A percentile compares a stretch with the other conserved stretches of the same genome.
Evolutionary conservation across 2,329 filamentous ascomycete species (phyloP).

Genomic region (Hypoxylon sp.): DNA sequence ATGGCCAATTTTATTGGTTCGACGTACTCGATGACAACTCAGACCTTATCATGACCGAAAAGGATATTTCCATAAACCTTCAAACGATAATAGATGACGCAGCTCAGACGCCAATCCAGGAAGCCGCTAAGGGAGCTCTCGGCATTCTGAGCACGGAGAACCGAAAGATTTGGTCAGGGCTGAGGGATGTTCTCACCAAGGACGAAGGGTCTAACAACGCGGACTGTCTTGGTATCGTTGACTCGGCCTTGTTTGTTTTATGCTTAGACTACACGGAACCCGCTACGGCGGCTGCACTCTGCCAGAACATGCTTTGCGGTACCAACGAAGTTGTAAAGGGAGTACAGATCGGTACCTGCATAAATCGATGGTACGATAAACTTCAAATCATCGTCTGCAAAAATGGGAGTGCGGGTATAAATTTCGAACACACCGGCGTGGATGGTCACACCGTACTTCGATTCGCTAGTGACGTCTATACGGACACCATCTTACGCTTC

Average conservation of each 20-base stretch:
- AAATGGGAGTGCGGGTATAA: constrained; percentile 98
- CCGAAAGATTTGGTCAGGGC: constrained; percentile 92
- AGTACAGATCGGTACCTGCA: constrained; percentile 96
- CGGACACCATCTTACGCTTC: constrained; percentile 96
- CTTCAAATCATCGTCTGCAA: constrained; percentile 99
- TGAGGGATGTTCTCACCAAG: constrained; percentile 87
- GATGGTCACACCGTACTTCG: constrained; percentile 97
- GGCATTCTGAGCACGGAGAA: constrained; percentile 97
- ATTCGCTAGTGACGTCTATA: constrained; percentile 96
- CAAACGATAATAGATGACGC: constrained; percentile 94
- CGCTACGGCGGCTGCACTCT: constrained; percentile 82
- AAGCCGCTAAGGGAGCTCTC: constrained; percentile 93
- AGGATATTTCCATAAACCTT: constrained; percentile 90
- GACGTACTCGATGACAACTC: constrained; percentile 95
- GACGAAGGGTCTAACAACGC: constrained; percentile 94
- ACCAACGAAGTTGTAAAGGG: constrained; percentile 92
- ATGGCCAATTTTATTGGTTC: constrained; percentile 99
- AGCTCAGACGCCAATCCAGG: constrained; percentile 87
- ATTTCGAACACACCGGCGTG: constrained; percentile 98
- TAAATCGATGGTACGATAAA: constrained; percentile 99
- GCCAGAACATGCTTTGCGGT: constrained; percentile 98
- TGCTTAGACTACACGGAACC: constrained; percentile 95
- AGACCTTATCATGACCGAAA: constrained; percentile 97
- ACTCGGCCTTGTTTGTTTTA: constrained; percentile 91
- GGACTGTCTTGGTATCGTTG: constrained; percentile 94